A percentile compares a stretch with the other conserved stretches of the same genome.
phyloP scores from a whole-genome alignment of 768 basidiomycete species.

The Glaciozyma martinii region DNA sequence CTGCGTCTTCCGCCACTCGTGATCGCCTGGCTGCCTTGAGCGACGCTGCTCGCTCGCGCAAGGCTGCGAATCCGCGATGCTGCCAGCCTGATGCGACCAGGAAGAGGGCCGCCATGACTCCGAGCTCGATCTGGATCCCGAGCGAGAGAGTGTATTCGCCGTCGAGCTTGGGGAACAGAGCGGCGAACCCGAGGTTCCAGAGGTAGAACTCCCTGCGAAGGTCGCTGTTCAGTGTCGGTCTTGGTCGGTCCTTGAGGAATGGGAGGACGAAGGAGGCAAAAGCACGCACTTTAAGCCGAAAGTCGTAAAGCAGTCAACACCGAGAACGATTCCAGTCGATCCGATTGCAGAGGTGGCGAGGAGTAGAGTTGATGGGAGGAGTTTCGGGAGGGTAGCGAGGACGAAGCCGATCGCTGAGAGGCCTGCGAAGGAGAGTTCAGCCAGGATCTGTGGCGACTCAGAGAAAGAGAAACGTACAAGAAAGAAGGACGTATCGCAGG shows the following conservation, averaged over 20 bases:
- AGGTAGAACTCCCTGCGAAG: conserved; percentile 65
- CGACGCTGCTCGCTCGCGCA: conserved; percentile 46
- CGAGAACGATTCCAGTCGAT: conserved; percentile 79
- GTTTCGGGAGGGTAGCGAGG: not conserved
- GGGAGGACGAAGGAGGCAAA: not conserved
- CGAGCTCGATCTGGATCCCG: conserved; percentile 75
- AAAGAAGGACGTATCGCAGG: conserved; percentile 80
- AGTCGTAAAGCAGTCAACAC: conserved; percentile 45
- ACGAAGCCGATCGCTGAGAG: conserved; percentile 6
- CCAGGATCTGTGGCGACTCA: not conserved
- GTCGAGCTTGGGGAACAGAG: conserved; percentile 68
- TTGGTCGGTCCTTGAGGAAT: not conserved
- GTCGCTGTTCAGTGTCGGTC: too few species aligned
- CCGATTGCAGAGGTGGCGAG: conserved; percentile 42
- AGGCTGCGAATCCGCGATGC: conserved; percentile 68
- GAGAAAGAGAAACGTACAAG: conserved; percentile 47
- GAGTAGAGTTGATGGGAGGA: not conserved
- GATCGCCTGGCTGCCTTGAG: conserved; percentile 57
- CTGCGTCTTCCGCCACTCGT: conserved; percentile 60
- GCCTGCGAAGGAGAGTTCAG: not conserved
- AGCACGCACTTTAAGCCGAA: conserved; percentile 10
- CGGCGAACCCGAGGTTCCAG: conserved; percentile 81
- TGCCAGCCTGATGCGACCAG: conserved; percentile 85
- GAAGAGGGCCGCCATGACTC: conserved; percentile 70
- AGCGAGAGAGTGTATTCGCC: conserved; percentile 39